Base-by-base conservation (phyloP, 2,329 filamentous ascomycete species). In the Neoascochyta sp. region DNA sequence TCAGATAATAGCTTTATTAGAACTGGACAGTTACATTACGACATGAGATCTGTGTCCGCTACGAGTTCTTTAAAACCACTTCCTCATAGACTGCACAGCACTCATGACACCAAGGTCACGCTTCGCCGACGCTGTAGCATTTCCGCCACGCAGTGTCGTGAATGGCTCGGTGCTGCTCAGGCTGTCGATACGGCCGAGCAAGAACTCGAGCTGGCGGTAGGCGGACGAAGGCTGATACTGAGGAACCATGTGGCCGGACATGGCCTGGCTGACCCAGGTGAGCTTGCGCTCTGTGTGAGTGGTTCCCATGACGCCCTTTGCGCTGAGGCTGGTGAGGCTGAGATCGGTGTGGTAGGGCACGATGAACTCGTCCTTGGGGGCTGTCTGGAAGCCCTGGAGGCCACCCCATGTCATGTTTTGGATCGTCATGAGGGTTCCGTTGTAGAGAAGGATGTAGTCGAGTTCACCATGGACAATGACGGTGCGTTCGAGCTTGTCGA, bases 321-420 rank as follows among this genome's bases (percentile, higher is more conserved):
- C 82, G 0, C 79, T 76, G 11, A 74, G 57, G n/a, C 67, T 68
- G 9, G 62, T 62, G 2, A 63, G 46, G 31, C 62, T 55, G 13
- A 71, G 63, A 32, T 73, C 66, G 2, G 46, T 51, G 45, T 81
- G 76, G 52, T 76, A 80, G 0, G 84, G 83, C 0, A 88, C 81
- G 54, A 76, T 86, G 52, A 86, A 80, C 2, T 79, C 76, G 29
- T 78, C 71, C 1, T 55, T 56, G 0, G 84, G 85, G 1, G 64
- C 60, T 1, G 60, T 54, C 42, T 80, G 74, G 68, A 90, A 89
- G 0, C 85, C 86, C 29, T 83, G 75, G 23, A 70, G 57, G 4
- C 83, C 84, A 34, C 77, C 76, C 78, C 80, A 90, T 0, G 83
- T 88, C 79, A 89, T 86, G 65, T 88, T 88, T 54, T 90, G 84